Conservation (phyloP, 257 asterid species). For the Catharanthus roseus region DNA sequence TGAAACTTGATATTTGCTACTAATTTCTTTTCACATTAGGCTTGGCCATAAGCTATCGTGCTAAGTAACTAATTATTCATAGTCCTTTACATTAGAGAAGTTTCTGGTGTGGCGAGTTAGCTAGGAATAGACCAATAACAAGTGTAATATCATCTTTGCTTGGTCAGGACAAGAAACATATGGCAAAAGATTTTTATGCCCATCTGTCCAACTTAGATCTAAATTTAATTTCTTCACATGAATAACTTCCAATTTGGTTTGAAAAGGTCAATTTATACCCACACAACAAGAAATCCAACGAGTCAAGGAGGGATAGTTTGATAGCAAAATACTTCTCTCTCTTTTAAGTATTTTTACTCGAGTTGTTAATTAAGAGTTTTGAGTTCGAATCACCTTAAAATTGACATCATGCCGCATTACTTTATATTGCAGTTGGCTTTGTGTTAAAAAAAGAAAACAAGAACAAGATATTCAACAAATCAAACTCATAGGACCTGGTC, state of each 20-base stretch:
- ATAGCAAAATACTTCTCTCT: no score
- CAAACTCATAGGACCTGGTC: background rate
- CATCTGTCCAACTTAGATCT: background rate
- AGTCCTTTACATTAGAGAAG: background rate
- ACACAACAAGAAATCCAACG: background rate
- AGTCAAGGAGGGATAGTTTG: no score
- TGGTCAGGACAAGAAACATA: background rate
- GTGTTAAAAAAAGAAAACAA: no score
- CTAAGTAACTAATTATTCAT: no score
- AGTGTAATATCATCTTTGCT: background rate
- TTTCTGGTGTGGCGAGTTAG: background rate
- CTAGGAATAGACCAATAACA: background rate
- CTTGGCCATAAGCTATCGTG: background rate
- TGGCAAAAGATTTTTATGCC: background rate
- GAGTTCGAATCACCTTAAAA: no score
- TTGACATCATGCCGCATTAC: no score
- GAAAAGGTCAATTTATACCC: background rate
- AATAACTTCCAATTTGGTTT: background rate
- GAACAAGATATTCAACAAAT: background rate
- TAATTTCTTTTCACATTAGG: background rate
- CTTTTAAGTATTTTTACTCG: no score
- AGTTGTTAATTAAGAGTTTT: no score
- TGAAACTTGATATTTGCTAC: background rate
- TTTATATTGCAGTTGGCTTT: no score
- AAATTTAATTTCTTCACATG: background rate